A percentile compares a stretch with the other conserved stretches of the same genome.
phyloP scores from a whole-genome alignment of 73 alveolate species.

The Paramecium bursaria region DNA sequence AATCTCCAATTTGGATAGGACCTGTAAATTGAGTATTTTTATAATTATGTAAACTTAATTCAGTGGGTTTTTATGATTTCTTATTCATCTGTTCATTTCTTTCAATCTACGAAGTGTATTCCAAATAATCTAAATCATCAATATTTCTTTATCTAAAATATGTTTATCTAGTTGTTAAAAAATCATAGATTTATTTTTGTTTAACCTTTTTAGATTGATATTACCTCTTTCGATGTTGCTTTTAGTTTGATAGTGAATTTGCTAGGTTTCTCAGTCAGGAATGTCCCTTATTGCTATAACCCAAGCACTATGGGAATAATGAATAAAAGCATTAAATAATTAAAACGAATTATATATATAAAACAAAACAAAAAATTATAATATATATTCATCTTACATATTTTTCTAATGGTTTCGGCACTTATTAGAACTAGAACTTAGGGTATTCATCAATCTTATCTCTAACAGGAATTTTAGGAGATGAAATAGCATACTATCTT shows the following conservation, averaged over 20 bases:
- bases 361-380: no score
- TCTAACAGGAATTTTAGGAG: conserved; percentile 16
- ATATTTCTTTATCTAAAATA: conserved; percentile 34
- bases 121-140: not conserved
- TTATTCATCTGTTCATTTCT: not conserved
- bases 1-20: conserved; percentile 77
- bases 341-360: no score
- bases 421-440: no score
- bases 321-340: no score
- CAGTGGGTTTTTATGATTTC: not conserved
- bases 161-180: conserved; percentile 51
- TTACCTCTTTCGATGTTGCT: not conserved
- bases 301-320: no score
- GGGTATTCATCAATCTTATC: no score
- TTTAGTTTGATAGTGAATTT: conserved; percentile 1
- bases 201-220: not conserved
- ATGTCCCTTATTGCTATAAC: no score
- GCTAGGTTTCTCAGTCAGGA: no score
- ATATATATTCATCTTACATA: no score
- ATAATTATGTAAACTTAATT: conserved; percentile 34
- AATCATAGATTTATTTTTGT: conserved; percentile 40
- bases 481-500: not conserved
- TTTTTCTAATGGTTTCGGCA: no score
- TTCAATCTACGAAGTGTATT: not conserved
- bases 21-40: conserved; percentile 66